Conservation (phyloP, 805 yeast genomes). For the Nakazawaea wickerhamii region DNA sequence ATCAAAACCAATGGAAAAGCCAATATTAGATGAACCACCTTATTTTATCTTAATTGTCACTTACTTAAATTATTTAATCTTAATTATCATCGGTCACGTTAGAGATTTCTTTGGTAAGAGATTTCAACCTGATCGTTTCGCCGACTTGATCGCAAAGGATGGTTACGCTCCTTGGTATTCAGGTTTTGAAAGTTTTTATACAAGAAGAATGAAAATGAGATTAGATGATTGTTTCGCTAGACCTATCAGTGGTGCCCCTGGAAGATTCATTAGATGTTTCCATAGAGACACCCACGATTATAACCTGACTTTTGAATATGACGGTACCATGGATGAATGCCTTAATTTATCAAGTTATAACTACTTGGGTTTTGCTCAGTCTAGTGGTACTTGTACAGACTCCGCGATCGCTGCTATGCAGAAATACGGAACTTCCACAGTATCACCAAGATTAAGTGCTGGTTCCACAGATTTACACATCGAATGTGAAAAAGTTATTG, state of each 20-base stretch:
- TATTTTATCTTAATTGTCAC: constrained; percentile 74
- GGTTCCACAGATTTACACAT: constrained; percentile 76
- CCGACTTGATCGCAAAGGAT: constrained; percentile 65
- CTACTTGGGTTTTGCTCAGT: constrained; percentile 95
- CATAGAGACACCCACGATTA: constrained; percentile 69
- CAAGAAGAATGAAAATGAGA: constrained; percentile 85
- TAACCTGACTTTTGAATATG: constrained; percentile 60
- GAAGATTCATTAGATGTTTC: constrained; percentile 78
- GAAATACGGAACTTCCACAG: constrained; percentile 70
- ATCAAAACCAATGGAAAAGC: constrained; percentile 54
- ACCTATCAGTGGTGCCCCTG: constrained; percentile 97
- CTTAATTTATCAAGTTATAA: constrained; percentile 87
- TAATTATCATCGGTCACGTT: constrained; percentile 85
- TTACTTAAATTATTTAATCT: constrained; percentile 75
- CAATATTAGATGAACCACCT: constrained; percentile 80
- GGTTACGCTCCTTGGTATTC: constrained; percentile 97
- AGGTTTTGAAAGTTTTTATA: constrained; percentile 89
- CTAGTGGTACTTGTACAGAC: constrained; percentile 86
- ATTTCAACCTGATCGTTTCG: constrained; percentile 61
- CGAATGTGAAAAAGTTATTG: constrained; percentile 70
- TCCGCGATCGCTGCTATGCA: constrained; percentile 57
- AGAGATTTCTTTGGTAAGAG: constrained; percentile 82
- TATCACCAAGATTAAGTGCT: constrained; percentile 68
- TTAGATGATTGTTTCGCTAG: constrained; percentile 93
- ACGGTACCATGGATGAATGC: constrained; percentile 73